These are phyloP conservation scores for Elongisporangium prolatum DNA, from an alignment of 352 stramenopile species.

Conservation along the genomic window DNA sequence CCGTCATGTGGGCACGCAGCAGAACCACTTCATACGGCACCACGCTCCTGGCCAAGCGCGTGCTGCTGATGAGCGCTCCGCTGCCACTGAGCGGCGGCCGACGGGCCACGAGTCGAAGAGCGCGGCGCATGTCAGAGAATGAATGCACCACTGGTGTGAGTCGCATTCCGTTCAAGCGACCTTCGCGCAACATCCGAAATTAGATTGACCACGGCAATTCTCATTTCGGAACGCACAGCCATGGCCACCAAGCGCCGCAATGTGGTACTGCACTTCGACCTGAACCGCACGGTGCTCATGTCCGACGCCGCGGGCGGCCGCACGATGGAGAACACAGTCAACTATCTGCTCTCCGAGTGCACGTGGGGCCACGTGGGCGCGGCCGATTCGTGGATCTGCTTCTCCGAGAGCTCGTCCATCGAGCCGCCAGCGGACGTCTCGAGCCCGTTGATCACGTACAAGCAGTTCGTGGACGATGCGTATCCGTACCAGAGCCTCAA, in stretches of 20 bases:
- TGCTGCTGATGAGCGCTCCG: no score
- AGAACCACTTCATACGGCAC: no score
- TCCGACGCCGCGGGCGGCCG: conserved; percentile 82
- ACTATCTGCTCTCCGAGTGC: conserved; percentile 82
- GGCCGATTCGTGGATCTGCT: conserved; percentile 49
- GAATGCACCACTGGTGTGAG: no score
- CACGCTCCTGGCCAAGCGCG: no score
- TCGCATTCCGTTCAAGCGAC: no score
- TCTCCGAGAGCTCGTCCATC: conserved; percentile 49
- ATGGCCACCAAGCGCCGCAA: conserved; percentile 14
- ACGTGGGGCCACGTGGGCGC: conserved; percentile 60
- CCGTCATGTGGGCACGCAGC: no score
- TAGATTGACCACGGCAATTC: no score
- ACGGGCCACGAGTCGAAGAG: no score
- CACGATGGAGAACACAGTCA: conserved; percentile 86
- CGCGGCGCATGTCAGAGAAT: no score
- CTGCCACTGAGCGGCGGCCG: no score
- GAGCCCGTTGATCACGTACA: conserved; percentile 60
- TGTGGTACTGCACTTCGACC: conserved; percentile 84
- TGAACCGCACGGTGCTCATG: conserved; percentile 89
- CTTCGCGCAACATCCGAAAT: no score
- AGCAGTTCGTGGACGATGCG: conserved; percentile 74
- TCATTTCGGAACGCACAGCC: no score
- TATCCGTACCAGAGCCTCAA: conserved; percentile 63
- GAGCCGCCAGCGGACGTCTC: conserved; percentile 17